Base-by-base conservation (phyloP, 2,329 filamentous ascomycete genomes). In the Fusarium poae region DNA sequence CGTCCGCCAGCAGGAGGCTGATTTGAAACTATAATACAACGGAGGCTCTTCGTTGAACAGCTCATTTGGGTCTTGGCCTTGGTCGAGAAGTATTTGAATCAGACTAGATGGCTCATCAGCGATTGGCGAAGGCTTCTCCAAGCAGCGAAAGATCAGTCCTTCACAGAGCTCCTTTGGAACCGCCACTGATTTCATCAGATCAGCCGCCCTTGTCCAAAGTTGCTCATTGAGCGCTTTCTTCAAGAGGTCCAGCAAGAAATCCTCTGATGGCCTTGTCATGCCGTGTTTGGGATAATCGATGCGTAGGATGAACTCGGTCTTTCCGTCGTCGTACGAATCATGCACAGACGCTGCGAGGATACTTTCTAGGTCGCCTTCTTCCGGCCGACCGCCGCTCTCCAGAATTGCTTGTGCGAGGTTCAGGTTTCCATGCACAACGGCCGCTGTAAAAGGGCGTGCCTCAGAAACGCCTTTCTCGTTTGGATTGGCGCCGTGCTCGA, bases 11-110 rank as follows among this genome's bases (percentile, higher is more conserved):
- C 72, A 75, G 48, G 65, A 74, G 4, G 62, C 71, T 12, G 73
- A 75, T 46, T 62, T 75, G 48, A 75, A 68, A 37, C 73, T 75
- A 54, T 73, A 72, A 44, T 75, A 75, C 25, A 75, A 62, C 5
- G 73, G 70, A 25, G 73, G 73, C 46, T 75, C 73, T 5, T 62
- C 68, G 15, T 73, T 34, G 37, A 68, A 75, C 18, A 75, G 62
- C 45, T 73, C 68, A 42, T 75, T 74, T 18, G 73, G 72, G 27
- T 73, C 66, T 39, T 75, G 70, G 9, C 73, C 73, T 15, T 62
- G 66, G 16, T 75, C 72, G 23, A 75, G 65, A 10, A 75, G 61
- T 23, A 68, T 68, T 32, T 73, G 71, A 15, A 75, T 67, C 35
- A 75, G 65, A 20, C 60, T 48, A 13, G 73, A 74, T 21, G 73